These are phyloP conservation scores for Bryopsis sp. DNA, from an alignment of 139 green algal species.

Conservation along the genomic window DNA sequence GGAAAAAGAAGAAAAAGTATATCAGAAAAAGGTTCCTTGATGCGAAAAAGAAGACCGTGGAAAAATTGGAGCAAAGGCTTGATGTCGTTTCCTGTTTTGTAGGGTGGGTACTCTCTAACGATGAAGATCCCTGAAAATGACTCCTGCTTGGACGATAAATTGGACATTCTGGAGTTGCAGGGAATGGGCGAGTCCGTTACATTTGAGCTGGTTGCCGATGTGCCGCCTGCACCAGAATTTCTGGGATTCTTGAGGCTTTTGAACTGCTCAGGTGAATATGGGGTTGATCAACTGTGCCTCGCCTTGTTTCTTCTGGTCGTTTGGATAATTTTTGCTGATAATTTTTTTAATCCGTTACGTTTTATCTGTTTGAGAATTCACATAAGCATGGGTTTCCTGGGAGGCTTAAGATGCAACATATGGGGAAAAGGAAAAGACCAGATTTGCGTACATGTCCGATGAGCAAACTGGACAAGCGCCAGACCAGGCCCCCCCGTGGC, in stretches of 20 bases:
- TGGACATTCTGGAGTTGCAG: conserved; percentile 75
- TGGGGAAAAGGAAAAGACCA: neutral
- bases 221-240: conserved; percentile 41
- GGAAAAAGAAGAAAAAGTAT: too few relatives aligned
- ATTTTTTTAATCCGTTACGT: conserved; percentile 7
- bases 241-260: conserved; percentile 75
- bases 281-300: too few relatives aligned
- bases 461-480: neutral
- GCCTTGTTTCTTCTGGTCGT: conserved; percentile 6
- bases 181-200: conserved; percentile 29
- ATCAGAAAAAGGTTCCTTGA: too few relatives aligned
- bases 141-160: conserved; percentile 76
- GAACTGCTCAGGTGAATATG: conserved; percentile 48
- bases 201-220: conserved; percentile 40
- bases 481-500: too few relatives aligned
- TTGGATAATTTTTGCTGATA: conserved; percentile 10
- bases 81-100: too few relatives aligned
- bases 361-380: neutral
- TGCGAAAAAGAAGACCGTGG: too few relatives aligned
- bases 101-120: conserved; percentile 64
- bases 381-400: neutral
- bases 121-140: conserved; percentile 62
- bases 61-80: too few relatives aligned
- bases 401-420: neutral
- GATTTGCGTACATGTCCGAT: neutral